phyloP scores from a whole-genome alignment of 345 rosid species.

The Acer yangbiense region DNA sequence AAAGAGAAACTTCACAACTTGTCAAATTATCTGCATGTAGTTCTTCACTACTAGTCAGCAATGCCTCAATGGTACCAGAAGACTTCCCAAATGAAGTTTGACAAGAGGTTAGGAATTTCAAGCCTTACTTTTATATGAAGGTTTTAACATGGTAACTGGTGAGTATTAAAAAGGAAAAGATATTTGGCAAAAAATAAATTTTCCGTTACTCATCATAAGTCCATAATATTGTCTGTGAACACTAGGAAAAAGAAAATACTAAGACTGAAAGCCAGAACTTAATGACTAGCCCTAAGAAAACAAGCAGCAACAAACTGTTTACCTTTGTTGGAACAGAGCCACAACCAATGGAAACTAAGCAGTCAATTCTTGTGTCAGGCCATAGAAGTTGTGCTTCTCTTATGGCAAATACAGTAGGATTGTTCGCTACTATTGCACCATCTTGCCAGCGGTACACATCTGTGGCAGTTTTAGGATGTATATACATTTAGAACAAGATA shows the following conservation, averaged over 20 bases:
- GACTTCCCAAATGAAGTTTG: not conserved
- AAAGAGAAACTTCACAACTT: not conserved
- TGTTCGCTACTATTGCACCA: slow-evolving; percentile 98
- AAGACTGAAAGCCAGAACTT: slow-evolving; percentile 10
- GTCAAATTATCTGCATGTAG: not conserved
- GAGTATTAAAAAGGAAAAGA: not conserved
- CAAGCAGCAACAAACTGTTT: slow-evolving; percentile 18
- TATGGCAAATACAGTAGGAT: slow-evolving; percentile 89
- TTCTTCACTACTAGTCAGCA: not conserved
- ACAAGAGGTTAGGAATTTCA: not conserved
- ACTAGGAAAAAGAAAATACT: not conserved
- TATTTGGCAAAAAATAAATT: not conserved
- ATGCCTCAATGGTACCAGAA: not conserved
- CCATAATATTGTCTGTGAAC: not conserved
- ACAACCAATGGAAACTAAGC: slow-evolving; percentile 93
- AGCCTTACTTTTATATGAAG: not conserved
- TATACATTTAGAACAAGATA: not conserved
- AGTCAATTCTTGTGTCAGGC: slow-evolving; percentile 96
- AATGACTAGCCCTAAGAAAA: not conserved
- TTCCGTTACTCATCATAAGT: not conserved
- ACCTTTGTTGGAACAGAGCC: slow-evolving; percentile 99
- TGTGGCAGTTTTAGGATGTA: slow-evolving; percentile 23
- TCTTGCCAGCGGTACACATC: slow-evolving; percentile 97
- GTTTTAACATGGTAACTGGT: not conserved
- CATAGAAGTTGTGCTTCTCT: slow-evolving; percentile 99